Evolutionary conservation across 2,329 filamentous ascomycete species (phyloP), one percentile per base, ranked within the genome.

Genomic region (Exophiala viscosa): DNA sequence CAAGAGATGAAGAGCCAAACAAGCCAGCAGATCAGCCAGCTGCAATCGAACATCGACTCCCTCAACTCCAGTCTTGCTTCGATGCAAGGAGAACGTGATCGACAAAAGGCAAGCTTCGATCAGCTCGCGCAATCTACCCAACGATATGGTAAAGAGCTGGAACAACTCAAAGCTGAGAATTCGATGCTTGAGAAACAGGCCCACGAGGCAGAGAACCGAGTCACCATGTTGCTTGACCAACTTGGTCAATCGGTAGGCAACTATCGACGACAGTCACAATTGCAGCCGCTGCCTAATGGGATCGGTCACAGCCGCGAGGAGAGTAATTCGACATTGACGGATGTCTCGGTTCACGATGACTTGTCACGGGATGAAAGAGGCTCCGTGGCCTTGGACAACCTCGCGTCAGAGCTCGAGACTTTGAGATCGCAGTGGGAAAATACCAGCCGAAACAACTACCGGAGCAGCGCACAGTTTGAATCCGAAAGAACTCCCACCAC

Each of bases 161-260:
- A 95, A 57, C 82, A 89, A 60, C 77, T 97, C 32, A 89, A 90
- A 64, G 80, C 85, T 48, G 91, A 96, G 70, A 96, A 97, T 64
- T 71, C 75, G 0, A 74, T 86, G 33, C 82, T 99, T 3, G 91
- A 97, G 68, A 83, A 84, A 62, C 87, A 92, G 39, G 92, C 91
- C 5, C 78, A 83, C 46, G 92, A 96, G 68, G 93, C 93, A 1
- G 93, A 99, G 73, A 85, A 88, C 60, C 95, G 95, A 66, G 93
- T 99, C 17, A 89, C 88, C 31, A 81, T 96, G 65, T 83, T 99
- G 45, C 83, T 99, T 10, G 90, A 97, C 68, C 92, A 97, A 67
- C 91, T 99, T 34, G 92, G 95, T 70, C 84, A 85, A 36, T 95
- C 90, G 3, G 93, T 99, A 13, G 91, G 93, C 71, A 95, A 88